Percentiles rank a stretch among this genome's conserved stretches.
Evolutionary conservation across 257 asterid genomes (phyloP).

Genomic region (Nicotiana paniculata): DNA sequence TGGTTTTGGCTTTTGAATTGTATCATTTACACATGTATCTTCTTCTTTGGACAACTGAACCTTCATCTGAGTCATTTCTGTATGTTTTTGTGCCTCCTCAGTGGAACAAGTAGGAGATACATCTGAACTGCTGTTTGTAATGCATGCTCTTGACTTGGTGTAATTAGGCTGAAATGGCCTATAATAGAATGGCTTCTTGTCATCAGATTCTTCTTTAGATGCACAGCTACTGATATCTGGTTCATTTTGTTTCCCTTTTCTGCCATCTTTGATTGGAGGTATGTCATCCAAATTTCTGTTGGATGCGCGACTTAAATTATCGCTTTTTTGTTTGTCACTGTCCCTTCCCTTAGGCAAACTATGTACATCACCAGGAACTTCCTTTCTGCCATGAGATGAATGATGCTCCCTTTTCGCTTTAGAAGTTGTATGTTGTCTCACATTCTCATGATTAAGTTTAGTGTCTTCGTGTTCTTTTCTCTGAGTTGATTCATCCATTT

Average conservation of each 20-base stretch:
- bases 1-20: slow-evolving; percentile 17
- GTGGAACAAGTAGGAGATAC: not conserved
- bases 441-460: not conserved
- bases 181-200: slow-evolving; percentile 14
- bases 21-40: slow-evolving; percentile 1
- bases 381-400: not conserved
- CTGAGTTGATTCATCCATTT: slow-evolving; percentile 12
- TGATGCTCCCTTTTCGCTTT: not conserved
- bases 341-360: not conserved
- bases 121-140: not conserved
- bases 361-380: not conserved
- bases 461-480: slow-evolving; percentile 5
- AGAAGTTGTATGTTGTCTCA: not conserved
- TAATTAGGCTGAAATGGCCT: slow-evolving; percentile 41
- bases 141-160: slow-evolving; percentile 21
- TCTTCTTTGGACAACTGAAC: slow-evolving; percentile 1
- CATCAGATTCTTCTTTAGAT: slow-evolving; percentile 22
- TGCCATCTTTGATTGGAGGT: not conserved
- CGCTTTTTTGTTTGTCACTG: not conserved
- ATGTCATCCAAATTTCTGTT: not conserved
- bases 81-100: not conserved
- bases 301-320: not conserved
- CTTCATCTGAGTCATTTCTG: not conserved
- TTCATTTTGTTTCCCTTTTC: not conserved
- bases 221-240: not conserved